Evolutionary conservation across 73 alveolate species (phyloP), one percentile per base, ranked within the genome.

Genomic region (Paramecium bursaria): DNA sequence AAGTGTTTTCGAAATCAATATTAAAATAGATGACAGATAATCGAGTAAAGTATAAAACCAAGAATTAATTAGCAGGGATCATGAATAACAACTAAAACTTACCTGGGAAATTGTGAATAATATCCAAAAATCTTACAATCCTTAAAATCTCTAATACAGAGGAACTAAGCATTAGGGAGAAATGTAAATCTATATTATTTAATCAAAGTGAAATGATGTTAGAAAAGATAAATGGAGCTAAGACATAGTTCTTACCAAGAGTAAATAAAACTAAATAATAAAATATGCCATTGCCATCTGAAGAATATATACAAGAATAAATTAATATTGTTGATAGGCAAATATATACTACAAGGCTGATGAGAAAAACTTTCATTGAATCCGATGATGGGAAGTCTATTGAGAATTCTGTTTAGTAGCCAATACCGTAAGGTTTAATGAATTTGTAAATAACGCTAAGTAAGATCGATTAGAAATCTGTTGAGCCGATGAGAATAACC

Each of bases 151-250:
- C 2, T 39, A 67, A 4, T 67, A 39, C 27, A 67, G 82, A 67
- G 82, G 82, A 19, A 67, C 82, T 11, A 67, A 67, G 44, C 82
- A 67, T 67, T 67, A 67, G 21, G 82, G 44, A 39, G 11, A 67
- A 44, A 67, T 67, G 82, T 67, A 67, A 39, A 15, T 33, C 19
- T 67, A 35, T 10, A 35, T 21, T 7, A 39, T 39, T 33, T 31
- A 67, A 35, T 67, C 22, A 35, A 11, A 67, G 82, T 25, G 82
- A 67, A 47, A 39, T 57, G 44, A 67, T 67, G 10, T 67, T 67
- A 67, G 82, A 67, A 42, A 39, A 67, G 35, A 67, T 67, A 11
- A 35, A 42, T 21, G 82, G 82, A 10, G 82, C 82, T 1, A 67
- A 67, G 46, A 67, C 27, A 19, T n/a, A 67, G 44, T 67, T 67